Base-by-base conservation (phyloP, 2,329 filamentous ascomycete genomes). In the Sporothrix euskadiensis region DNA sequence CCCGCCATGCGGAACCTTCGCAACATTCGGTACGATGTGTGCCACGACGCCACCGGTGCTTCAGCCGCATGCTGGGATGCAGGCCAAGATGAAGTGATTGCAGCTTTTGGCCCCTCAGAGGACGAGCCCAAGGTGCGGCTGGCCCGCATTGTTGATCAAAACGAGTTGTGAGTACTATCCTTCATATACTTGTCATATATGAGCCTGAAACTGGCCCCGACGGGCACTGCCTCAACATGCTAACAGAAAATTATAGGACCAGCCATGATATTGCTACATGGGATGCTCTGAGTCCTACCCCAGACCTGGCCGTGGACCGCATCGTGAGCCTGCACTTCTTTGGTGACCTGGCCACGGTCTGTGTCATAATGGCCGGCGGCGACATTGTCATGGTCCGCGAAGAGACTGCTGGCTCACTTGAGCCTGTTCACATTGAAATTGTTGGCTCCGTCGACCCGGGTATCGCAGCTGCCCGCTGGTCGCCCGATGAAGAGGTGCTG, bases 391-490 rank as follows among this genome's bases (percentile, higher is more conserved):
- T 94, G 70, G 92, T 98, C 39, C 88, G 91, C 76, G 94, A 98
- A 80, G 88, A 91, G 3, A 82, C 85, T 32, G 77, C 79, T 49
- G 77, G 77, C 35, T 77, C 75, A 30, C 83, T 85, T 6, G 89
- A 87, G 74, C 89, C 92, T 80, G 92, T 94, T 52, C 90, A 92
- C 77, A 94, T 99, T 77, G 96, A 98, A 82, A 98, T 99, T 77
- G 90, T 98, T 76, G 96, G 96, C 61, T 97, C 94, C 47, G 93
- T 99, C 52, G 94, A 98, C 82, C 92, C 92, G 74, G 96, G 95
- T 32, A 97, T 99, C 78, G 89, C 90, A 32, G 94, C 94, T 19
- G 95, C 94, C 19, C 88, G 89, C 77, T 99, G 96, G 96, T 97
- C 95, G 54, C 94, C 94, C 2, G 96, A 99, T 79, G 95, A 98